Evolutionary conservation across 2,329 filamentous ascomycete genomes (phyloP).

Genomic region (Phialophora macrospora): DNA sequence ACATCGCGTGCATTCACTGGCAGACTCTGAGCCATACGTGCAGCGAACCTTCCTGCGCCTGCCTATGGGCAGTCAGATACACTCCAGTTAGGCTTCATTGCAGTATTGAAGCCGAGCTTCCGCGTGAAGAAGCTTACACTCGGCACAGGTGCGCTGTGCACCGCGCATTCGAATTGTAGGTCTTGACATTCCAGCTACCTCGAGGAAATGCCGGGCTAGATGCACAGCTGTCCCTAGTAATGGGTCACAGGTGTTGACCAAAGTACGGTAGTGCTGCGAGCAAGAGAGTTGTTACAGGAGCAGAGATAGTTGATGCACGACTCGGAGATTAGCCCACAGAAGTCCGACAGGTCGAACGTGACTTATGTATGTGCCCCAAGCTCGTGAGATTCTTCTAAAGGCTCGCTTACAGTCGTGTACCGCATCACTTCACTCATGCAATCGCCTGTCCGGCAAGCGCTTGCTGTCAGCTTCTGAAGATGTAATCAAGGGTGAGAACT

Average conservation of each 20-base stretch:
- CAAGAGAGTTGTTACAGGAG: background rate
- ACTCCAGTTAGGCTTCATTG: background rate
- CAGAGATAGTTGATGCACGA: background rate
- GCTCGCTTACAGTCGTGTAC: background rate
- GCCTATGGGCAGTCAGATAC: conserved; percentile 1
- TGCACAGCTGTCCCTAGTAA: background rate
- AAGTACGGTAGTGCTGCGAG: background rate
- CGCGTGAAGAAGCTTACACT: conserved; percentile 12
- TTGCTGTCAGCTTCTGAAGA: background rate
- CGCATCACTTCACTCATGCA: background rate
- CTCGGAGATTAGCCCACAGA: conserved; percentile 1
- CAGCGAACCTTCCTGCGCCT: conserved; percentile 23
- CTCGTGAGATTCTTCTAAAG: background rate
- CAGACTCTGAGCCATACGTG: conserved; percentile 9
- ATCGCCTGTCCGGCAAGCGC: conserved; percentile 6
- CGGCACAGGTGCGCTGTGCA: conserved; percentile 15
- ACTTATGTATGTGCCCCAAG: no score
- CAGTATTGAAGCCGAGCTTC: background rate
- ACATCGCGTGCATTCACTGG: conserved; percentile 17
- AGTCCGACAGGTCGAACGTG: background rate
- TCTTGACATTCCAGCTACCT: background rate
- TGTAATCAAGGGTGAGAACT: background rate
- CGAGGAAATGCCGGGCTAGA: background rate
- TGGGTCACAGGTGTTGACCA: background rate
- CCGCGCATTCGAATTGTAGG: background rate